phyloP scores from a whole-genome alignment of 1,139 yeast genomes.

The Pichia sp. region DNA sequence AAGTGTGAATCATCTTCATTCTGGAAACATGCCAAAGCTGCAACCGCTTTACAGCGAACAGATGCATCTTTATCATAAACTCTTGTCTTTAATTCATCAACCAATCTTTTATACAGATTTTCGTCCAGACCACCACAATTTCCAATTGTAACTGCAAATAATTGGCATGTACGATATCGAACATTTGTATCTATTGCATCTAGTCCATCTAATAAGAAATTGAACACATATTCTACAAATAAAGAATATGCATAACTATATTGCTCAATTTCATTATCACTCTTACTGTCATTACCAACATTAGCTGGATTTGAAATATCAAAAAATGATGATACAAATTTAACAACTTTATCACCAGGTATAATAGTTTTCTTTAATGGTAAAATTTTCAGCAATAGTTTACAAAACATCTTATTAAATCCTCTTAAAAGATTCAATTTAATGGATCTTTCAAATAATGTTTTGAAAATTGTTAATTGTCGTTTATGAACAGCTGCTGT shows the following conservation, averaged over 20 bases:
- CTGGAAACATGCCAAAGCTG: conserved; percentile 76
- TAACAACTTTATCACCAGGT: conserved; percentile 72
- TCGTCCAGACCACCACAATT: conserved; percentile 73
- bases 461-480: conserved; percentile 56
- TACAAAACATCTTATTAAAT: conserved; percentile 55
- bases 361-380: conserved; percentile 65
- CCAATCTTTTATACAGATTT: conserved; percentile 58
- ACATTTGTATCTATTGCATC: conserved; percentile 74
- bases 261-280: conserved; percentile 15
- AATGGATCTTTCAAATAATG: conserved; percentile 51
- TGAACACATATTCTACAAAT: conserved; percentile 57
- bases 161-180: conserved; percentile 72
- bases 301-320: conserved; percentile 36
- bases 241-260: conserved; percentile 32
- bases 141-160: conserved; percentile 66
- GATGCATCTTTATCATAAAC: conserved; percentile 71
- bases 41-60: conserved; percentile 76
- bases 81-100: conserved; percentile 56
- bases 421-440: conserved; percentile 46
- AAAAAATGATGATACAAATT: conserved; percentile 64
- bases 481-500: conserved; percentile 73
- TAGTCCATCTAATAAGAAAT: conserved; percentile 66
- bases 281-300: conserved; percentile 23
- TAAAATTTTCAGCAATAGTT: conserved; percentile 56
- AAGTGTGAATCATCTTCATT: conserved; percentile 39